Evolutionary conservation across 2,329 filamentous ascomycete genomes (phyloP), one percentile per base, ranked within the genome.

Genomic region (Tolypocladium cylindrosporum): DNA sequence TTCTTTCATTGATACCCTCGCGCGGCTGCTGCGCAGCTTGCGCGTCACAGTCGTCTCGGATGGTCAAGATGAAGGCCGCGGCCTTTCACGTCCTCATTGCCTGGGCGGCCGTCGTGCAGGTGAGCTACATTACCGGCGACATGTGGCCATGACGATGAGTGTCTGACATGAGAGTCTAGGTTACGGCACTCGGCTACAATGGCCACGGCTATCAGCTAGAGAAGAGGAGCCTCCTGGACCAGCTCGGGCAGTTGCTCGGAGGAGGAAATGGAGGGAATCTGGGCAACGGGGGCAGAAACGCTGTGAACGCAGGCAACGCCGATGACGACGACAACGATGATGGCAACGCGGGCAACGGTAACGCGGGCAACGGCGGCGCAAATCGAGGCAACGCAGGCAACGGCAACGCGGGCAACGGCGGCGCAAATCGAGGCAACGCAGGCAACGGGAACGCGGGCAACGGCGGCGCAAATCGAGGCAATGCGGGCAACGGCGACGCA

Each of bases 41-140:
- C 24, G 11, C 51, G 27, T 54, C 11, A 27, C 14, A 19, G 27
- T 39, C 41, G 24, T 53, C 27, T 14, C 42, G 24, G 34, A 54
- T 55, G 39, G 55, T 57, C 39, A 62, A 36, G 40, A 67, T 66
- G 65, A 65, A 58, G 56, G 57, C 55, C 45, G 39, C 59, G 39
- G 60, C 61, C 45, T 54, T 65, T 54, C 57, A 62, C 45, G 45
- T 61, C 48, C 58, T 66, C 39, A 40, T 63, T 52, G 59, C 62
- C 31, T 60, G 61, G 48, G 55, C 58, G 36, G 54, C 60, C 57
- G 55, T 59, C 31, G 55, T 55, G 55, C 57, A 62, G 59, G 65
- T 66, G 62, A 59, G 60, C 27, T 36, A 13, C 31, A 31, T 4
- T 7, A 16, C 5, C 48, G 31, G 4, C 31, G 48, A 16, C 27